Evolutionary conservation across 345 rosid genomes (phyloP).

Genomic region (Theobroma cacao): DNA sequence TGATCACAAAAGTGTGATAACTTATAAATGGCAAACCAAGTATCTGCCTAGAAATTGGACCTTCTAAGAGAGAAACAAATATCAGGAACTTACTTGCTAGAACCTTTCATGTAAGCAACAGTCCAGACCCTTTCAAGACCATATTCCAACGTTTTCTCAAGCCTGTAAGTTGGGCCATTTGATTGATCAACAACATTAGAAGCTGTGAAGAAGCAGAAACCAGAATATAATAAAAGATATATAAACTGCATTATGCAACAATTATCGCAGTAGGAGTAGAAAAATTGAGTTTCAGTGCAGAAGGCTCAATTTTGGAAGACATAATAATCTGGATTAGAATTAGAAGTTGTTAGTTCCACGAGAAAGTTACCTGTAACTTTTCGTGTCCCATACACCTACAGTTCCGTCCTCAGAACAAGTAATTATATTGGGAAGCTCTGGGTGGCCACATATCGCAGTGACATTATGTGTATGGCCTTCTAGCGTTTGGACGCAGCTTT

Average conservation of each 20-base stretch:
- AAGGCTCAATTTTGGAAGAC: neutral
- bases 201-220: neutral
- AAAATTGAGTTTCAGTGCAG: too few relatives aligned
- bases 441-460: conserved; percentile 77
- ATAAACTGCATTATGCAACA: neutral
- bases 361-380: conserved; percentile 63
- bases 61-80: neutral
- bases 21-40: neutral
- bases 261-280: neutral
- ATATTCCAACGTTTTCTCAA: conserved; percentile 71
- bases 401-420: conserved; percentile 92
- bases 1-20: neutral
- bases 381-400: conserved; percentile 77
- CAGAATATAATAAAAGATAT: neutral
- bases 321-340: neutral
- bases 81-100: conserved; percentile 56
- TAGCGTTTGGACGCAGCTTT: conserved; percentile 71
- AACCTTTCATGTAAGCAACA: conserved; percentile 60
- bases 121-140: conserved; percentile 91
- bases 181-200: neutral
- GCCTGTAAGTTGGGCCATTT: conserved; percentile 15
- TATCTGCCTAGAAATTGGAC: neutral
- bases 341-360: neutral
- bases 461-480: conserved; percentile 92
- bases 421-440: conserved; percentile 76